Conservation (phyloP, 768 basidiomycete genomes). For the Rhodotorula babjevae region DNA sequence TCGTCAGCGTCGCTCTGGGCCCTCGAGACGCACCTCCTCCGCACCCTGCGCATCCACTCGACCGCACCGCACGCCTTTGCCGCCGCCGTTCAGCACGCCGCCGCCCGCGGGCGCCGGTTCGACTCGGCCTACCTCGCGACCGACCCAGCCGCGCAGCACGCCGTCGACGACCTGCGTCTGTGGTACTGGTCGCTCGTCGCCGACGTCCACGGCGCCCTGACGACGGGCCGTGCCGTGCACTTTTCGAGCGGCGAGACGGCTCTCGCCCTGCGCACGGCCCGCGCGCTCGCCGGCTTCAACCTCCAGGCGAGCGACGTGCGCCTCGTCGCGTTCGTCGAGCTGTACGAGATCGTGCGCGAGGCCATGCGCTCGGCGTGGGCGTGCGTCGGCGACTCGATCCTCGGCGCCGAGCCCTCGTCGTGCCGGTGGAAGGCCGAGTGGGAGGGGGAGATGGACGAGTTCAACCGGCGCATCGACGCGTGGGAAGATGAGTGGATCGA, state of each 20-base stretch:
- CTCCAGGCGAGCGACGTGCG: neutral
- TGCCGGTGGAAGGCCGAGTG: neutral
- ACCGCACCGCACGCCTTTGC: neutral
- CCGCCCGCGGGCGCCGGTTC: neutral
- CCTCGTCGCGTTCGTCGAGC: neutral
- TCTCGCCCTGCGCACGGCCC: neutral
- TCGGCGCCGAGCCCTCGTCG: no score
- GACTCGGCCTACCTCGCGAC: neutral
- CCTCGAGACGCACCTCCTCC: neutral
- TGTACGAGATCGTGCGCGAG: neutral
- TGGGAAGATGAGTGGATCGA: slow-evolving; percentile 6
- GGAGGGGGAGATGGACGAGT: neutral
- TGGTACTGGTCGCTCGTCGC: neutral
- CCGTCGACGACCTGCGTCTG: neutral
- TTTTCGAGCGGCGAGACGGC: neutral
- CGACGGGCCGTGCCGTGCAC: neutral
- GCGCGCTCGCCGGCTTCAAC: neutral
- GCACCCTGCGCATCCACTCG: neutral
- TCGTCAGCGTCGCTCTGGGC: neutral
- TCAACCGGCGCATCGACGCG: neutral
- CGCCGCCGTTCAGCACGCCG: neutral
- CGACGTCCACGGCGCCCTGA: slow-evolving; percentile 7
- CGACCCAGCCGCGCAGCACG: no score
- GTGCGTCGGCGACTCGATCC: no score
- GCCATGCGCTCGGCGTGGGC: neutral